phyloP scores from a whole-genome alignment of 129 eudicot genomes.

The Flaveria robusta region DNA sequence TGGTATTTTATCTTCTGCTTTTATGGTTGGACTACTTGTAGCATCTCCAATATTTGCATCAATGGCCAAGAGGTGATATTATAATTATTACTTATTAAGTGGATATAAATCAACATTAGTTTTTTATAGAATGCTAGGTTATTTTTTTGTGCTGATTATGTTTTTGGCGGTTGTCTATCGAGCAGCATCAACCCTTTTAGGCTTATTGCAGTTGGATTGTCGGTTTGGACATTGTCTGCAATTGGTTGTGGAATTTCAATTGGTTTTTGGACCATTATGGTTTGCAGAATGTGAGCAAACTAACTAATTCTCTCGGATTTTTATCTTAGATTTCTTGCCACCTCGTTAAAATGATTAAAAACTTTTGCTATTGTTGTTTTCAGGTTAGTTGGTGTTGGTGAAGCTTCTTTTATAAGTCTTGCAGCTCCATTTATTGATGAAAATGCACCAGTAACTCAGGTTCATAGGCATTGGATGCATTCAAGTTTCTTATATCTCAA shows the following conservation, averaged over 20 bases:
- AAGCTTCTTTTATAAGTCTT: conserved; percentile 95
- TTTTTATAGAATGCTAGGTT: background rate
- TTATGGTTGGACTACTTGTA: conserved; percentile 91
- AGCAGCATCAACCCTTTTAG: conserved; percentile 87
- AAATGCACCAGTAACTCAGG: conserved; percentile 83
- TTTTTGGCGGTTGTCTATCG: conserved; percentile 24
- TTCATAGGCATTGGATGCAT: conserved; percentile 19
- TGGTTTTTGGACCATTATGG: conserved; percentile 75
- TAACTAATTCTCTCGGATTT: background rate
- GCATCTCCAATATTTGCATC: conserved; percentile 96
- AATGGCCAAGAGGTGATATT: conserved; percentile 69
- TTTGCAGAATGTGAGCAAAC: conserved; percentile 73
- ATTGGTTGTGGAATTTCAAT: conserved; percentile 77
- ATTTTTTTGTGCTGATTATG: conserved; percentile 20
- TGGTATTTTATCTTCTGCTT: conserved; percentile 91
- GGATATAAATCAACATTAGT: too few relatives aligned
- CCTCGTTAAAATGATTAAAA: conserved; percentile 9
- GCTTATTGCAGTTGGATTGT: conserved; percentile 88
- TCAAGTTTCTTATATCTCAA: background rate
- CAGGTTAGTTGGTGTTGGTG: conserved; percentile 98
- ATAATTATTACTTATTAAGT: too few relatives aligned
- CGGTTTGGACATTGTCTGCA: conserved; percentile 76
- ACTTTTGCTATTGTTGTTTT: conserved; percentile 16
- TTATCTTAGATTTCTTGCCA: background rate
- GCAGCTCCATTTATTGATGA: conserved; percentile 98